Percentiles rank a stretch among this genome's conserved stretches.
These are phyloP conservation scores for Fomitopsis palustris DNA, from an alignment of 1,284 basidiomycete genomes.

Conservation along the genomic window DNA sequence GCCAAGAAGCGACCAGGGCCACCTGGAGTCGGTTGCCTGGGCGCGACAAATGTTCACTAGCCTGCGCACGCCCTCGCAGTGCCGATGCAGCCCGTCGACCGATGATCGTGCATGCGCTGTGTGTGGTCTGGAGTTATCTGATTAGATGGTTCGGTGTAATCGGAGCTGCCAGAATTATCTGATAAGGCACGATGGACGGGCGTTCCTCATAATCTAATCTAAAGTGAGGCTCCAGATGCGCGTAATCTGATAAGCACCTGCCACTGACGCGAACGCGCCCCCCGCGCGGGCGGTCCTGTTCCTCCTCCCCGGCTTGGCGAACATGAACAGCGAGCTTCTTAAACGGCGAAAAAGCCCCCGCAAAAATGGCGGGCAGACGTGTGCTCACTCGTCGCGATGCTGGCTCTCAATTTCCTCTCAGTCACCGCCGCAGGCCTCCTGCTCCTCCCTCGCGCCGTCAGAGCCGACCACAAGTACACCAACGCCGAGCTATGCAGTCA, in stretches of 20 bases:
- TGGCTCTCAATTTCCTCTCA: neutral
- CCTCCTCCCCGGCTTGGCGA: neutral
- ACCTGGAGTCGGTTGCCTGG: no score
- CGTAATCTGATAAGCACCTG: neutral
- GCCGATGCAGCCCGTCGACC: neutral
- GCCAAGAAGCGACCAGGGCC: neutral
- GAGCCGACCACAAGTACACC: neutral
- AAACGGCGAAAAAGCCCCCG: neutral
- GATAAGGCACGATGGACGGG: neutral
- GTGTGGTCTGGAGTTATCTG: neutral
- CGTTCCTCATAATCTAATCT: neutral
- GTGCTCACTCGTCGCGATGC: neutral
- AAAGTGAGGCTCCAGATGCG: neutral
- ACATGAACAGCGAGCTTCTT: neutral
- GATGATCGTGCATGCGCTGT: neutral
- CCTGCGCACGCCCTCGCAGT: neutral
- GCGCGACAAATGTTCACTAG: neutral
- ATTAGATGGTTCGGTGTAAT: neutral
- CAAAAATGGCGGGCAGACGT: neutral
- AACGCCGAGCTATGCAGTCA: neutral
- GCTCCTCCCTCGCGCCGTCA: neutral
- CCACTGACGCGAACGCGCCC: neutral
- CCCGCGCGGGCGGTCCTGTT: neutral
- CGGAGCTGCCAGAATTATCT: neutral
- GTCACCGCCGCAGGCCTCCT: neutral